phyloP scores from a whole-genome alignment of 148 eudicot genomes.

The Heliosperma pusillum region DNA sequence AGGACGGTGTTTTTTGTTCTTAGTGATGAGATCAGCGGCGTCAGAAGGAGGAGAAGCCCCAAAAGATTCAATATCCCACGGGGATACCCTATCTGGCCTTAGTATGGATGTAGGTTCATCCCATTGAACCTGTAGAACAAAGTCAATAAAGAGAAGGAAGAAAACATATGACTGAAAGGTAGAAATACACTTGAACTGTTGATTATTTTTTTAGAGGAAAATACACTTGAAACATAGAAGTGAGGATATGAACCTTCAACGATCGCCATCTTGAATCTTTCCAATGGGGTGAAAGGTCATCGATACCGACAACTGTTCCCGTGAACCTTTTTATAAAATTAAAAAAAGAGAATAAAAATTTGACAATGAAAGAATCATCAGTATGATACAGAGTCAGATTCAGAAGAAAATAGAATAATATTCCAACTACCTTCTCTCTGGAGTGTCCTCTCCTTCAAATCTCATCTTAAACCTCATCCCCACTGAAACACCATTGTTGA shows the following conservation, averaged over 20 bases:
- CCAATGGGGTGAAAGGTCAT: slow-evolving; percentile 74
- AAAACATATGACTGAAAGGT: background rate
- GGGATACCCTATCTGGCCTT: slow-evolving; percentile 90
- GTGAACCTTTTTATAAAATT: slow-evolving; percentile 59
- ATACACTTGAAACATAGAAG: background rate
- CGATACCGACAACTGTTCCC: slow-evolving; percentile 83
- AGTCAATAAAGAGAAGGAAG: slow-evolving; percentile 2
- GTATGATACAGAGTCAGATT: background rate
- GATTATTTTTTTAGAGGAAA: background rate
- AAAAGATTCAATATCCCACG: slow-evolving; percentile 95
- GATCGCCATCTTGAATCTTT: slow-evolving; percentile 80
- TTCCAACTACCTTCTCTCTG: slow-evolving; percentile 68
- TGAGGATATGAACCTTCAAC: slow-evolving; percentile 51
- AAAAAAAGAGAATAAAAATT: too few relatives aligned
- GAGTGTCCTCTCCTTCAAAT: slow-evolving; percentile 94
- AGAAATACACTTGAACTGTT: background rate
- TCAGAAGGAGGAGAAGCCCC: slow-evolving; percentile 47
- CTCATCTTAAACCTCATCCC: slow-evolving; percentile 94
- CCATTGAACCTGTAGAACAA: slow-evolving; percentile 77
- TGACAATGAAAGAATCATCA: background rate
- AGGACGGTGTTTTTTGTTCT: slow-evolving; percentile 70
- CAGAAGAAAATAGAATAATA: background rate
- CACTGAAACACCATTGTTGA: slow-evolving; percentile 46
- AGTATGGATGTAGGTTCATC: slow-evolving; percentile 75
- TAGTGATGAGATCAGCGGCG: slow-evolving; percentile 37